Base-by-base conservation (phyloP, 2,329 filamentous ascomycete genomes). In the Neonectria coccinea region DNA sequence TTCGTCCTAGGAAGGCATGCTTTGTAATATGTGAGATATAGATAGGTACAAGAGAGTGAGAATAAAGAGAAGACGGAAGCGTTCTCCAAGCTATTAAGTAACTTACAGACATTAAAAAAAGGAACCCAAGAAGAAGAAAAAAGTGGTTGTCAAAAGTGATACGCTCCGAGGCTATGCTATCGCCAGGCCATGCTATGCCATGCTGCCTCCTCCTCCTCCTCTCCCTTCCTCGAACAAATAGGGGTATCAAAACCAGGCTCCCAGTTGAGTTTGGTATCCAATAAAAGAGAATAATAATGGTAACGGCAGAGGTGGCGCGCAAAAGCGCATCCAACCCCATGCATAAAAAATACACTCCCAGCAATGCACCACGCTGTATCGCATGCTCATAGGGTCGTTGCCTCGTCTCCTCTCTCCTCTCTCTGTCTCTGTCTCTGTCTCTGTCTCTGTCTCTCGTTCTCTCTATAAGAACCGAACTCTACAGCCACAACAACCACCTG, bases 401-500 rank as follows among this genome's bases (percentile, higher is more conserved):
- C 41, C 42, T 66, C 41, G 45, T 67, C 59, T 12, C 29, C 20
- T n/a, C 39, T 36, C 22, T 4, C 22, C 22, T 22, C 2, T 22
- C 22, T 22, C 22, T 22, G 22, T 22, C 22, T 22, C 22, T 22
- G 22, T 22, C 22, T 20, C 20, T 20, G 20, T 20, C 20, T 20
- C 20, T 20, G 20, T 20, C 12, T 20, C 29, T 44, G 9, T 20
- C 31, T 44, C 36, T 5, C 25, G 27, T 27, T 20, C 8, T 42
- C 39, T 9, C 14, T 25, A 25, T 25, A 25, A 22, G 18, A 33
- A 29, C 29, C 16, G 25, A 33, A 29, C 36, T 61, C 81, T 78
- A 92, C 70, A 96, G 78, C 92, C 92, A 97, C 67, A 97, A 80
- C 76, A 97, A 79, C 95, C 95, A 98, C 75, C 86, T 85, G n/a